Conservation (phyloP, 202 grass and related monocot species). For the Digitaria exilis region DNA sequence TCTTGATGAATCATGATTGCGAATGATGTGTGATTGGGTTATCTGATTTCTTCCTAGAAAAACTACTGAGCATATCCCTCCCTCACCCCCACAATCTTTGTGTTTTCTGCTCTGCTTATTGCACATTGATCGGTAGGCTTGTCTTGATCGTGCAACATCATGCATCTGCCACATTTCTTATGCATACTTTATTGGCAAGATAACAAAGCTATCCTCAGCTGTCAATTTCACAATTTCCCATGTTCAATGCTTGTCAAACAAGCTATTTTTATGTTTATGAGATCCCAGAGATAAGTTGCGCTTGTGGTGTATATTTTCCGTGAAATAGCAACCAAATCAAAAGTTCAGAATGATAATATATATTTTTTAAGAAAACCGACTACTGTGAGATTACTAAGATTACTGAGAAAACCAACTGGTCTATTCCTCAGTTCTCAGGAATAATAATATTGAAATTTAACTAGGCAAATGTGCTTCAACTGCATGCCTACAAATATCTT, state of each 20-base stretch:
- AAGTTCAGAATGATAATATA: conserved; percentile 25
- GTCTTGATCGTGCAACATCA: not conserved
- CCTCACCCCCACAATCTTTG: not conserved
- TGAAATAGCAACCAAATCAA: conserved; percentile 6
- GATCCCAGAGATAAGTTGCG: not conserved
- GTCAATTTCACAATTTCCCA: conserved; percentile 15
- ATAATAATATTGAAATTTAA: conserved; percentile 27
- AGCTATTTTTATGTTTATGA: conserved; percentile 18
- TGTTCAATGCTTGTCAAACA: conserved; percentile 30
- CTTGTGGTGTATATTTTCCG: not conserved
- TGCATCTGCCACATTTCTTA: not conserved
- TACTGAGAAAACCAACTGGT: not conserved
- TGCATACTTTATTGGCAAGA: conserved; percentile 6
- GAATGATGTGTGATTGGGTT: not conserved
- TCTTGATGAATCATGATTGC: not conserved
- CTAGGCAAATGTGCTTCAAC: not conserved
- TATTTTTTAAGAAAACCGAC: not conserved
- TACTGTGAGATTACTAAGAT: not conserved
- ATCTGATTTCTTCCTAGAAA: not conserved
- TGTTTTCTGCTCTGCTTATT: conserved; percentile 4
- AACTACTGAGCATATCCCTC: not conserved
- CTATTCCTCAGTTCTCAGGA: not conserved
- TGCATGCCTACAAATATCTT: conserved; percentile 15
- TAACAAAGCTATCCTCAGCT: not conserved
- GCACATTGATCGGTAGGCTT: conserved; percentile 1